These are phyloP conservation scores for Phytophthora cactorum DNA, from an alignment of 352 stramenopile species.

Conservation along the genomic window DNA sequence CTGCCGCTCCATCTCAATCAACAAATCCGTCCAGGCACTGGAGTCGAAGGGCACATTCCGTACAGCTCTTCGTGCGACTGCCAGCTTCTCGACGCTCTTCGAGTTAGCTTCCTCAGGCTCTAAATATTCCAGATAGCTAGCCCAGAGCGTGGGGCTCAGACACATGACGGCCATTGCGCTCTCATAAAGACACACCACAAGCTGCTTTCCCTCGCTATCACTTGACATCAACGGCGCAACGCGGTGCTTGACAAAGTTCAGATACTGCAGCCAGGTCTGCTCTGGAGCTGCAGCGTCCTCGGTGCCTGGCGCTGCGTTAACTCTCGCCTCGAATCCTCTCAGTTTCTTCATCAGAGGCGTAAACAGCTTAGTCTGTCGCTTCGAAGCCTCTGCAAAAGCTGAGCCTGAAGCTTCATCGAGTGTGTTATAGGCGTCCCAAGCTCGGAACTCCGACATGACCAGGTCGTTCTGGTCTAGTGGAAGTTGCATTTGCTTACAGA, in stretches of 20 bases:
- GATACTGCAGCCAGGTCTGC: constrained; percentile 60
- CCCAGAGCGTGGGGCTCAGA: constrained; percentile 63
- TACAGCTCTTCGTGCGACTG: constrained; percentile 44
- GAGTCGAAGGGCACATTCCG: constrained; percentile 79
- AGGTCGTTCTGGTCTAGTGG: constrained; percentile 79
- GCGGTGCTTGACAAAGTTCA: constrained; percentile 69
- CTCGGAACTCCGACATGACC: constrained; percentile 76
- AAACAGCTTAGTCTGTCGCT: constrained; percentile 50
- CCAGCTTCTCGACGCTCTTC: constrained; percentile 21
- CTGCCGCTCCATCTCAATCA: constrained; percentile 58
- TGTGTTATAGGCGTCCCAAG: constrained; percentile 74
- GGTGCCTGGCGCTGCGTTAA: constrained; percentile 10
- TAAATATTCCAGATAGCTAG: constrained; percentile 56
- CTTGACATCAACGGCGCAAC: constrained; percentile 43
- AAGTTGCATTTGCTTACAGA: constrained; percentile 58
- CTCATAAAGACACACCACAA: constrained; percentile 65
- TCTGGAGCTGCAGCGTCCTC: constrained; percentile 23
- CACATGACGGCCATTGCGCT: constrained; percentile 61
- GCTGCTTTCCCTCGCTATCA: constrained; percentile 12
- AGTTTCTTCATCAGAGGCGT: constrained; percentile 68
- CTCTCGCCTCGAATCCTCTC: constrained; percentile 51
- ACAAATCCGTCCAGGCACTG: constrained; percentile 53
- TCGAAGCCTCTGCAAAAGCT: constrained; percentile 37
- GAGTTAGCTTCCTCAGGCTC: constrained; percentile 12
- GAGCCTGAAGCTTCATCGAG: constrained; percentile 26